Evolutionary conservation across 768 basidiomycete genomes (phyloP).

Genomic region (Agrocybe praecox): DNA sequence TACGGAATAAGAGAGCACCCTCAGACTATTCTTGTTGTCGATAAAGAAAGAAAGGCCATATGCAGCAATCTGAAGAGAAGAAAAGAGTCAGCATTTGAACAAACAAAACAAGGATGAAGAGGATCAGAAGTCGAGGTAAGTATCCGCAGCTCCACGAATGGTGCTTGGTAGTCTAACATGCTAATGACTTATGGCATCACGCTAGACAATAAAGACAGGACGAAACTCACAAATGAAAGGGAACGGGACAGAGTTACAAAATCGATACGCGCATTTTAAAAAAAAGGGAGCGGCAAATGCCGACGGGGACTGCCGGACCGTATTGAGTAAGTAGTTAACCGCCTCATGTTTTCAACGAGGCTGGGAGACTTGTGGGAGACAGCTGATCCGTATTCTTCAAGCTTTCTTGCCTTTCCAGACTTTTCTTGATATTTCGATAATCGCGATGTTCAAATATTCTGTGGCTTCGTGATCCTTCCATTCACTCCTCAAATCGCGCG

Average conservation of each 20-base stretch:
- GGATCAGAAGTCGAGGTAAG: slow-evolving; percentile 33
- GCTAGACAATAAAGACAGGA: slow-evolving; percentile 2
- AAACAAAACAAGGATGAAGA: slow-evolving; percentile 3
- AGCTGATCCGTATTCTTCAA: slow-evolving; percentile 30
- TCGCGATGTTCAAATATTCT: slow-evolving; percentile 25
- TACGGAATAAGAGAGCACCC: neutral
- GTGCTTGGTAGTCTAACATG: slow-evolving; percentile 58
- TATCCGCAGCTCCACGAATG: slow-evolving; percentile 42
- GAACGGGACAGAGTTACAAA: slow-evolving; percentile 11
- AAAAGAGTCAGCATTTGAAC: slow-evolving; percentile 15
- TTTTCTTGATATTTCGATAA: slow-evolving; percentile 26
- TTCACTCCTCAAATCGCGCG: slow-evolving; percentile 18
- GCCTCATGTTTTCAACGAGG: slow-evolving; percentile 20
- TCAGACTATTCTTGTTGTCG: neutral
- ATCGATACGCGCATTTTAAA: slow-evolving; percentile 5
- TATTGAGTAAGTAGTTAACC: neutral
- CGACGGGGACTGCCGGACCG: slow-evolving; percentile 11
- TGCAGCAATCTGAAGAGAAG: slow-evolving; percentile 13
- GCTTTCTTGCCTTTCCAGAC: slow-evolving; percentile 26
- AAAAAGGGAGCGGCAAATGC: slow-evolving; percentile 15
- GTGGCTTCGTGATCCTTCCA: slow-evolving; percentile 24
- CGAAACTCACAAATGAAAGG: neutral
- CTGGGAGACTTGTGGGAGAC: slow-evolving; percentile 10
- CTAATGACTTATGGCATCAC: slow-evolving; percentile 46
- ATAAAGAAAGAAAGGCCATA: neutral